phyloP scores from a whole-genome alignment of 345 rosid species.

The Eucalyptus curtisii region DNA sequence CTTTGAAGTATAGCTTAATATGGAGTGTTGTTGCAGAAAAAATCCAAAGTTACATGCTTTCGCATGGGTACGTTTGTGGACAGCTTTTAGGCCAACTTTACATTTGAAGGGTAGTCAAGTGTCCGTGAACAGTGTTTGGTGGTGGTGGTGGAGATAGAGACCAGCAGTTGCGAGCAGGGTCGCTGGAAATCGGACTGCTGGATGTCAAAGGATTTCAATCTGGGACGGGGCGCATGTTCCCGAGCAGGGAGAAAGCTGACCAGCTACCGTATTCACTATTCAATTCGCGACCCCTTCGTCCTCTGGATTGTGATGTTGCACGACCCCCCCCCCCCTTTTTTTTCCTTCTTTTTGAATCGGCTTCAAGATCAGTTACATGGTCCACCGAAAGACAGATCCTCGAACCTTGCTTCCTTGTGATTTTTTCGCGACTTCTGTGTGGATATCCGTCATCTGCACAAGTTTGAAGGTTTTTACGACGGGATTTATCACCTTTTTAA shows the following conservation, averaged over 20 bases:
- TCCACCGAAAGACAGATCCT: neutral
- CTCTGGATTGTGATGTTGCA: neutral
- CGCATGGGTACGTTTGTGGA: neutral
- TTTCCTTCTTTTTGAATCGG: neutral
- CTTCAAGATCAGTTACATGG: neutral
- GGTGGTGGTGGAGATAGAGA: neutral
- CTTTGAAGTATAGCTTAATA: neutral
- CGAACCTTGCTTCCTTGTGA: neutral
- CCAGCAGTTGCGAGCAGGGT: neutral
- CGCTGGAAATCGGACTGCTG: neutral
- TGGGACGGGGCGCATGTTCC: neutral
- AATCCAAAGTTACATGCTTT: neutral
- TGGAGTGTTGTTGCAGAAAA: neutral
- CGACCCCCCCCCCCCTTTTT: accelerated
- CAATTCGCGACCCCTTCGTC: neutral
- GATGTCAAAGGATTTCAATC: neutral
- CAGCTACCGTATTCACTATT: neutral
- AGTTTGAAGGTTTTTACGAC: neutral
- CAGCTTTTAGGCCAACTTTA: neutral
- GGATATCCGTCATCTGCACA: accelerated
- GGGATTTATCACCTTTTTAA: neutral
- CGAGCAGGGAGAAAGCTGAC: neutral
- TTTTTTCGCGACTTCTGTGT: neutral
- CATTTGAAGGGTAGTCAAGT: neutral
- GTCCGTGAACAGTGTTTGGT: neutral